Evolutionary conservation across 768 basidiomycete genomes (phyloP), one percentile per base, ranked within the genome.

Genomic region (Dioszegia hungarica): DNA sequence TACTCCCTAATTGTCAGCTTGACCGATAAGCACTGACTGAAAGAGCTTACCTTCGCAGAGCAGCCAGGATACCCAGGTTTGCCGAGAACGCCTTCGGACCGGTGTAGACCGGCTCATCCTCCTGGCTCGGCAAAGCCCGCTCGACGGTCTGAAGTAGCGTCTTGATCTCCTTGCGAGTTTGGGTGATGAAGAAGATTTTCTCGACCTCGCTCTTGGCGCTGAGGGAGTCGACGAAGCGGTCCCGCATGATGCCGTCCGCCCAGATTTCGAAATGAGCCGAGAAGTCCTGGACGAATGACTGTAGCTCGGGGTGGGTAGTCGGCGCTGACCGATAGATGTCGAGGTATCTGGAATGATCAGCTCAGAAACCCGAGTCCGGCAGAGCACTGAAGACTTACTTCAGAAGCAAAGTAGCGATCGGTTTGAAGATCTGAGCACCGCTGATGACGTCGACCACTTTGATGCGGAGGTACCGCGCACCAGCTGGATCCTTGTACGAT

Each of bases 261-360:
- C 55, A 56, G 11, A 12, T 8, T 14, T 47, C 46, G 36, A 56
- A 56, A 5, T 37, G 45, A 12, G 8, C 20, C 10, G 27, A 24
- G 3, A 56, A 28, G 19, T n/a, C 11, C 5, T 9, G 5, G 20
- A 56, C 20, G 28, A 56, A 56, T 5, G 55, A 25, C 22, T 20
- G 33, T n/a, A 56, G 45, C 34, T 56, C 55, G n/a, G 55, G 55
- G 20, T 56, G 55, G 22, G 44, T 36, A 34, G 46, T 47, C 11
- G 22, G 10, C 15, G 45, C 55, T 4, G 29, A 22, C 3, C 56
- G 47, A 31, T 17, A 57, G 3, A 37, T 19, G 8, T 57, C 56
- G 27, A 39, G 25, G 25, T 40, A 57, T 36, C 56, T 57, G 31
- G 4, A 15, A 19, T 15, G 33, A 12, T 33, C 31, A 33, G 31